Base-by-base conservation (phyloP, 495 filamentous ascomycete genomes). In the Penicillium cosmopolitanum region DNA sequence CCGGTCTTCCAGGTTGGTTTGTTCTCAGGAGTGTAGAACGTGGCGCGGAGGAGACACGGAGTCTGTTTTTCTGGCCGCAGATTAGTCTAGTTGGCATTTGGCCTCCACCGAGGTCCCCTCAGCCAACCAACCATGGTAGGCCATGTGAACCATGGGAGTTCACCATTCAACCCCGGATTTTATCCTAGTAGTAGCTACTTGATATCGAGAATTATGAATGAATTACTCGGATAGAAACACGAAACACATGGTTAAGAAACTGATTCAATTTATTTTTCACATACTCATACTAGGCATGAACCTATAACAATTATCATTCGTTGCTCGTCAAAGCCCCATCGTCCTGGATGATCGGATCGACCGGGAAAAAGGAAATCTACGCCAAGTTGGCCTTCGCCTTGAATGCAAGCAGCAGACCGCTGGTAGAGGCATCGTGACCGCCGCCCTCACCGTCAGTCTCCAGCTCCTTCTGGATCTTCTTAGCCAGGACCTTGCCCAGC, bases 401-500 rank as follows among this genome's bases (percentile, higher is more conserved):
- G 80, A 97, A 98, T 19, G 88, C 91, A 60, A 87, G 87, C 72
- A 98, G 88, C 57, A 98, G 79, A 23, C 93, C 92, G 50, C 86
- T 91, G 28, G 95, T 98, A 60, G 88, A 92, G 62, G 84, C 78
- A 77, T 98, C 95, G 71, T 98, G 95, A 19, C 75, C 83, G 51
- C 72, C 77, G 35, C 84, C 85, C 47, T 81, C 85, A n/a, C 87
- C 89, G 1, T 78, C 60, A 69, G 88, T 87, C 70, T 98, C 92
- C 56, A 93, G 78, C 77, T 91, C 87, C 65, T 83, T 80, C 69
- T 89, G 87, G 63, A 92, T 92, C 77, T 91, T 93, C 84, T 92
- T 98, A 25, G 95, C 95, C 53, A 98, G 80, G 43, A 89, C 87
- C 86, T 98, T 98, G 79, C 95, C 95, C 48, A 98, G 78, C 82